Percentiles rank a stretch among this genome's conserved stretches.
These are phyloP conservation scores for Phytophthora idaei DNA, from an alignment of 352 stramenopile species.

Conservation along the genomic window DNA sequence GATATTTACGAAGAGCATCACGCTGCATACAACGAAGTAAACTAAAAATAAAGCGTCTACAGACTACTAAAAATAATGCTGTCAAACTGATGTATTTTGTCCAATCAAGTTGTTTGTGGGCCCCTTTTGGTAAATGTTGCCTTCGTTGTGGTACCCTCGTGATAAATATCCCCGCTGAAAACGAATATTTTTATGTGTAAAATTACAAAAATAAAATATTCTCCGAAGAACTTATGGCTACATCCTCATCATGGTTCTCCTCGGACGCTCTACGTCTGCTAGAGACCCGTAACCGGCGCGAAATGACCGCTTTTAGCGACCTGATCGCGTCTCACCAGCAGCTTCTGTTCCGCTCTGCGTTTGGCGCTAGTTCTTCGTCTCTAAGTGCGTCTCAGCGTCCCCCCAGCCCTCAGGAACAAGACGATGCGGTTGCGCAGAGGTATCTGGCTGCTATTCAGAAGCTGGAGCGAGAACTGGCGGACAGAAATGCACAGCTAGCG, in stretches of 20 bases:
- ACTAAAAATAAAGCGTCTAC: too few species aligned
- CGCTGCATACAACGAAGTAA: too few species aligned
- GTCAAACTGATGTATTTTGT: too few species aligned
- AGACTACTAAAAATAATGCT: too few species aligned
- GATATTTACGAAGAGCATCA: too few species aligned
- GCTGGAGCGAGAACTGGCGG: constrained; percentile 71
- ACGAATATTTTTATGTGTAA: too few species aligned
- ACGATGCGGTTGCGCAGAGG: constrained; percentile 40
- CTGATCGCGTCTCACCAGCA: constrained; percentile 76
- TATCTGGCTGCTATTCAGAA: constrained; percentile 72
- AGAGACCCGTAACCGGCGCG: constrained; percentile 63
- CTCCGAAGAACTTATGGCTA: constrained; percentile 5
- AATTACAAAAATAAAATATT: too few species aligned
- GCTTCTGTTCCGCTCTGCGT: constrained; percentile 53
- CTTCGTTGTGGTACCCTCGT: too few species aligned
- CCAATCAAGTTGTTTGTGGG: too few species aligned
- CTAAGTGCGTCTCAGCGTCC: constrained; percentile 23
- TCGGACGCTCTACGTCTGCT: constrained; percentile 56
- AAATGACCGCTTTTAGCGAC: constrained; percentile 61
- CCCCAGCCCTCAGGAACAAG: constrained; percentile 21
- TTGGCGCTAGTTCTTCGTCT: constrained; percentile 25
- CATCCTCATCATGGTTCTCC: constrained; percentile 39
- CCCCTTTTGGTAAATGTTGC: too few species aligned
- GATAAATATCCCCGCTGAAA: too few species aligned
- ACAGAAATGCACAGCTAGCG: constrained; percentile 66